Evolutionary conservation across 1,284 basidiomycete genomes (phyloP), one percentile per base, ranked within the genome.

Genomic region (Boletus subluridellus): DNA sequence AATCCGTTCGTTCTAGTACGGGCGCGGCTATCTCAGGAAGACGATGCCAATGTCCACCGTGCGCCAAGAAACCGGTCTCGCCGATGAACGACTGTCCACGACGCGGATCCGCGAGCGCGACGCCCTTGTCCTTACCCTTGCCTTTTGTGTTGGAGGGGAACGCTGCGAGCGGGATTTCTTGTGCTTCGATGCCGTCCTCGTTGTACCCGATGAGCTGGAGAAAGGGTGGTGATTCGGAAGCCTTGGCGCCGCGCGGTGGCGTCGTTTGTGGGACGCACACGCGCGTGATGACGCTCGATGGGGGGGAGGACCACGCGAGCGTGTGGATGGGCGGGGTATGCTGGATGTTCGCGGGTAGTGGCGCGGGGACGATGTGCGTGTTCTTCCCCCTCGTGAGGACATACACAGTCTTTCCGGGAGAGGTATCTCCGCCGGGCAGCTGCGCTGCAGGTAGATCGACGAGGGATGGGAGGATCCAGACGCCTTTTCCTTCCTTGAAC

Each of bases 1-100:
- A 80, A 56, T 75, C 73, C 34, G 76, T 73, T 35, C 78, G 77
- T 48, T 70, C 72, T 44, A 77, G 62, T 5, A 48, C 48, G 2
- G 61, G 67, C 32, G 67, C 67, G 4, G 73, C 71, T 10, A 76
- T 73, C 26, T 78, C 76, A 35, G 76, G 70, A 52, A 74, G 74
- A 30, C 78, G 75, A 60, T 90, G 82, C 89, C 89, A 92, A 62
- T 86, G 82, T 7, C 89, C 90, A 24, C 90, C 89, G 1, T 59
- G 56, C 57, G 78, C 78, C 55, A 92, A 72, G 66, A 84, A 85
- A 0, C 87, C 87, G 2, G 82, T 76, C 60, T 85, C 82, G 6
- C 86, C 86, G 14, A 89, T 68, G 60, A 89, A 86, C 38, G 80
- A 78, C 59, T 84, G 81, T 2, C 80, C 80, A n/a, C 79, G 77